Conservation (phyloP, 768 basidiomycete species). For the Mycena kentingensis region DNA sequence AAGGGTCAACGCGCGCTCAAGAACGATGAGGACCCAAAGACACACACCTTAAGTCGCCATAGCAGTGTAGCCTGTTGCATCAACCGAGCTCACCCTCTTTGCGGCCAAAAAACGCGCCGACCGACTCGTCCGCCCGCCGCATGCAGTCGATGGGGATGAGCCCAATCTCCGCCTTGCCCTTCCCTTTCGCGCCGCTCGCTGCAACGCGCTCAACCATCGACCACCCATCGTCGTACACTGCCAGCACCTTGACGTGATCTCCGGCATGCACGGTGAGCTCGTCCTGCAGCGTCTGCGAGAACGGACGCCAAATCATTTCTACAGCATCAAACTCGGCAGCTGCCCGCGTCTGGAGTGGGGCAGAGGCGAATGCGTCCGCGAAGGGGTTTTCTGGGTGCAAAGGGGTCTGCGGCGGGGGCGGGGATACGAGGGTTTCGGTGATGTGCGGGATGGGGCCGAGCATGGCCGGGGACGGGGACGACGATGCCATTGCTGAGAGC, state of each 20-base stretch:
- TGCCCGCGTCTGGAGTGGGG: constrained; percentile 6
- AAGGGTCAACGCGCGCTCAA: too few relatives aligned
- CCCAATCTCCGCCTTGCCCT: constrained; percentile 38
- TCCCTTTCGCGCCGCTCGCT: constrained; percentile 28
- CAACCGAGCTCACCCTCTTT: constrained; percentile 51
- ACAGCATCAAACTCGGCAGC: constrained; percentile 38
- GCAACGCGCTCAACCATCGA: constrained; percentile 54
- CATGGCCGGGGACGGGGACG: constrained; percentile 6
- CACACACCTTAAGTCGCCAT: too few relatives aligned
- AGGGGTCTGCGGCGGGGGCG: constrained; percentile 18
- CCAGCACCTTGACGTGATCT: constrained; percentile 55
- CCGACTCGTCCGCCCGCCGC: constrained; percentile 46
- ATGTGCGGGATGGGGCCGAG: constrained; percentile 6
- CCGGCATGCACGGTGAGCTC: constrained; percentile 56
- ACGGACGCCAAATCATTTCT: constrained; percentile 57
- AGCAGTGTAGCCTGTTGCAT: too few relatives aligned
- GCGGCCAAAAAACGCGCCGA: constrained; percentile 51
- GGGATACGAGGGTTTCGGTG: constrained; percentile 17
- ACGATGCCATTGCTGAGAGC: not conserved
- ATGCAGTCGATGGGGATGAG: constrained; percentile 75
- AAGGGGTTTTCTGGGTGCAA: constrained; percentile 34
- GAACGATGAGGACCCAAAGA: too few relatives aligned
- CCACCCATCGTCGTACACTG: constrained; percentile 74
- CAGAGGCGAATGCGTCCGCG: constrained; percentile 33
- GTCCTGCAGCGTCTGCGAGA: constrained; percentile 56